Evolutionary conservation across 352 stramenopile species (phyloP).

Genomic region (Discostella stelligera): DNA sequence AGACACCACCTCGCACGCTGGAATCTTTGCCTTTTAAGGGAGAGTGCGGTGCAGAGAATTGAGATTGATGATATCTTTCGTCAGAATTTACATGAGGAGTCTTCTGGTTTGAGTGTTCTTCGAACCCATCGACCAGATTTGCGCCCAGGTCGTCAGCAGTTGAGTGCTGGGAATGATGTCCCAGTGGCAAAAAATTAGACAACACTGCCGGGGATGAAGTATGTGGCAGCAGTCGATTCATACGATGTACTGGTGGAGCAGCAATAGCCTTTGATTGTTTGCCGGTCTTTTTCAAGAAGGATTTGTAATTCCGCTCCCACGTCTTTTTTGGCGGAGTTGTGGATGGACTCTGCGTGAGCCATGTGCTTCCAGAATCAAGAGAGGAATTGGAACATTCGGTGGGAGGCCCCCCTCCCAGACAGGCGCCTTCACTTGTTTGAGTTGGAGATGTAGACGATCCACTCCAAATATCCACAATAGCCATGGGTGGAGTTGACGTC

Average conservation of each 20-base stretch:
- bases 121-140: constrained; percentile 43
- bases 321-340: constrained; percentile 59
- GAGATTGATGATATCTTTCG: not conserved
- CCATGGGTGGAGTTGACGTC: constrained; percentile 12
- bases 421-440: constrained; percentile 8
- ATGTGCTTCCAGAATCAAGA: constrained; percentile 39
- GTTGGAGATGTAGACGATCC: constrained; percentile 19
- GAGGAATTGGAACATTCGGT: constrained; percentile 44
- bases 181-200: not conserved
- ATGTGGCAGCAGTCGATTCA: not conserved
- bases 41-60: not conserved
- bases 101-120: constrained; percentile 12
- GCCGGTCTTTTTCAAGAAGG: constrained; percentile 47
- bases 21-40: constrained; percentile 28
- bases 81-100: not conserved
- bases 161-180: not conserved
- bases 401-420: not conserved
- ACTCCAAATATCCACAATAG: constrained; percentile 39
- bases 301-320: constrained; percentile 64
- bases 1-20: constrained; percentile 11
- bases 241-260: not conserved
- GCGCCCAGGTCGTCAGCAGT: constrained; percentile 16
- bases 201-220: constrained; percentile 6
- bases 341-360: constrained; percentile 48
- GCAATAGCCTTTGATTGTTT: constrained; percentile 13